Conservation (phyloP, 83 land plant species). For the Larix sibirica region DNA sequence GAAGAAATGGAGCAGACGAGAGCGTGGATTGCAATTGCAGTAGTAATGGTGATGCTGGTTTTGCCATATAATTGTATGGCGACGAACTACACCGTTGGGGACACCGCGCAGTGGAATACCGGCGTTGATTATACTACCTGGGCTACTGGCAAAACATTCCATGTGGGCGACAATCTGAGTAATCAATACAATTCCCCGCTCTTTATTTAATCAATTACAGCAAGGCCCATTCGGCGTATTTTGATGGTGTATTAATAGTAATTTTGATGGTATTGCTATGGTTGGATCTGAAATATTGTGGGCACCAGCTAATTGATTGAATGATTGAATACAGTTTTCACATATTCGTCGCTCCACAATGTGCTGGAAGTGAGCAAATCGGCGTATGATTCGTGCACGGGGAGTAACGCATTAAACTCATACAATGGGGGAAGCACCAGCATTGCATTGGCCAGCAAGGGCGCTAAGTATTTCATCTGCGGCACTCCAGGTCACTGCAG, state of each 20-base stretch:
- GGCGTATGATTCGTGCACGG: conserved; percentile 26
- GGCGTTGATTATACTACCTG: neutral
- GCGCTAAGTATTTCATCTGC: conserved; percentile 45
- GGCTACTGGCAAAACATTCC: neutral
- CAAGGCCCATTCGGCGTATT: too few relatives aligned
- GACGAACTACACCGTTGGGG: neutral
- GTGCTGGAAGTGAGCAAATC: conserved; percentile 38
- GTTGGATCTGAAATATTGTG: too few relatives aligned
- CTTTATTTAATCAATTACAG: too few relatives aligned
- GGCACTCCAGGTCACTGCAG: conserved; percentile 36
- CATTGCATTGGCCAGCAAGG: conserved; percentile 21
- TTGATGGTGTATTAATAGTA: too few relatives aligned
- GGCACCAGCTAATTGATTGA: too few relatives aligned
- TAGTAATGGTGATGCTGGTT: neutral
- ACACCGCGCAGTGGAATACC: neutral
- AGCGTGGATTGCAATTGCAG: neutral
- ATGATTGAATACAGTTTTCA: too few relatives aligned
- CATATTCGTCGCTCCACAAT: conserved; percentile 1
- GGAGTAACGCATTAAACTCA: conserved; percentile 17
- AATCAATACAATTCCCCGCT: neutral
- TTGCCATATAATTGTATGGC: neutral
- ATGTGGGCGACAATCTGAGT: neutral
- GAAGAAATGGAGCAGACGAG: neutral
- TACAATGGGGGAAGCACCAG: conserved; percentile 20
- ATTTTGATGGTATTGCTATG: too few relatives aligned